Evolutionary conservation across 1,139 yeast genomes (phyloP).

Genomic region (Citeromyces siamensis): DNA sequence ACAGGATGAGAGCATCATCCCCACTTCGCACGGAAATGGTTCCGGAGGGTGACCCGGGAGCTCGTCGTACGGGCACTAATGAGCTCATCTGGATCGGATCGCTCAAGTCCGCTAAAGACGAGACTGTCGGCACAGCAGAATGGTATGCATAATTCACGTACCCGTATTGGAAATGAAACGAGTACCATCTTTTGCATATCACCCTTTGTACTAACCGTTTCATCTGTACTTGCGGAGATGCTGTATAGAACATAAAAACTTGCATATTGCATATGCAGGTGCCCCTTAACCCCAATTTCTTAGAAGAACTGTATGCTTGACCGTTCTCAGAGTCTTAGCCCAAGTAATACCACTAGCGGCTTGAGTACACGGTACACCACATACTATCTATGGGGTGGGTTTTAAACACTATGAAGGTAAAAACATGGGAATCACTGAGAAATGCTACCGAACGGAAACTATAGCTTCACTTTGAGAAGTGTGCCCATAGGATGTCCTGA

Average conservation of each 20-base stretch:
- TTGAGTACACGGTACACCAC: too few species aligned
- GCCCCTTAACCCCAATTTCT: background rate
- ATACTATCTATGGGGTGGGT: background rate
- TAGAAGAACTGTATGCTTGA: too few species aligned
- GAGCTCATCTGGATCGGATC: constrained; percentile 30
- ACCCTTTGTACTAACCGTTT: background rate
- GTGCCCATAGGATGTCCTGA: too few species aligned
- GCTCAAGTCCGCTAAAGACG: constrained; percentile 37
- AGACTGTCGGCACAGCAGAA: constrained; percentile 27
- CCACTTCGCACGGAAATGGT: constrained; percentile 43
- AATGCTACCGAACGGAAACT: too few species aligned
- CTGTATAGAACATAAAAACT: too few species aligned
- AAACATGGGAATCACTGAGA: too few species aligned
- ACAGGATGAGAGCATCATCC: constrained; percentile 51
- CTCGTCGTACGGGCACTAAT: constrained; percentile 36
- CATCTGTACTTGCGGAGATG: background rate
- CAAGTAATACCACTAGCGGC: too few species aligned
- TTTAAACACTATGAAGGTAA: too few species aligned
- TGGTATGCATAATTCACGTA: constrained; percentile 40
- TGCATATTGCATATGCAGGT: constrained; percentile 1
- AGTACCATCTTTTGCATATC: background rate
- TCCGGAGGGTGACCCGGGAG: constrained; percentile 40
- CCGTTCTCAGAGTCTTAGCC: too few species aligned
- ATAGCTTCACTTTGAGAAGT: too few species aligned
- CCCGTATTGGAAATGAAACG: constrained; percentile 27